These are phyloP conservation scores for Phytophthora pluvialis DNA, from an alignment of 352 stramenopile species.

Conservation along the genomic window DNA sequence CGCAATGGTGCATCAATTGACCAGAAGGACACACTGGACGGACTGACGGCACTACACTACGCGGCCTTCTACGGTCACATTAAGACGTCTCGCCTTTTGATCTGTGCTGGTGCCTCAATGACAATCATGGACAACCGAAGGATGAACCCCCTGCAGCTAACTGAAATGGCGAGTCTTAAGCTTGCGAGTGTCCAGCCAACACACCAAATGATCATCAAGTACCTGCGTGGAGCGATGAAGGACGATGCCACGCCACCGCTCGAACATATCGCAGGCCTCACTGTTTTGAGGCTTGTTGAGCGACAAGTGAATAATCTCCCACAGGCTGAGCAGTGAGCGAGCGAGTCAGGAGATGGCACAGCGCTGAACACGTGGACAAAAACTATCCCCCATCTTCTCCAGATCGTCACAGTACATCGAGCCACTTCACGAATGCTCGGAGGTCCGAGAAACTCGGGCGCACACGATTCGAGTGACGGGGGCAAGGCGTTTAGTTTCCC, in stretches of 20 bases:
- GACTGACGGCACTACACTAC: conserved; percentile 74
- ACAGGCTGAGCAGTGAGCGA: conserved; percentile 29
- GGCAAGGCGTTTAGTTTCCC: too few species aligned
- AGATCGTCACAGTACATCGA: conserved; percentile 10
- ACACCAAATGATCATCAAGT: conserved; percentile 88
- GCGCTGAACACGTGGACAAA: not conserved
- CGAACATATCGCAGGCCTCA: conserved; percentile 77
- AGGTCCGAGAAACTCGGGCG: conserved; percentile 3
- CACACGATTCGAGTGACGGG: too few species aligned
- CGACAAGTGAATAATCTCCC: conserved; percentile 62
- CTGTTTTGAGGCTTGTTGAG: conserved; percentile 68
- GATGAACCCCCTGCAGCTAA: conserved; percentile 73
- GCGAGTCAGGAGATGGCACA: not conserved
- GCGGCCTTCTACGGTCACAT: conserved; percentile 78
- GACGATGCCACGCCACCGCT: conserved; percentile 74
- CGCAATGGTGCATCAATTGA: conserved; percentile 74
- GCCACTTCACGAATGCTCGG: not conserved
- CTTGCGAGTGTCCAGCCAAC: conserved; percentile 80
- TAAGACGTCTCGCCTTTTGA: conserved; percentile 69
- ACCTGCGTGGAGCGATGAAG: conserved; percentile 81
- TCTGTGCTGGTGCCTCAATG: conserved; percentile 61
- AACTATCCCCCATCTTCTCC: conserved; percentile 9
- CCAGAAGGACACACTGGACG: conserved; percentile 59
- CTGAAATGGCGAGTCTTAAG: conserved; percentile 79
- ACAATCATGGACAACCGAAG: conserved; percentile 59